Percentiles rank a stretch among this genome's conserved stretches.
phyloP scores from a whole-genome alignment of 257 asterid genomes.

The Nicotiana tomentosiformis region DNA sequence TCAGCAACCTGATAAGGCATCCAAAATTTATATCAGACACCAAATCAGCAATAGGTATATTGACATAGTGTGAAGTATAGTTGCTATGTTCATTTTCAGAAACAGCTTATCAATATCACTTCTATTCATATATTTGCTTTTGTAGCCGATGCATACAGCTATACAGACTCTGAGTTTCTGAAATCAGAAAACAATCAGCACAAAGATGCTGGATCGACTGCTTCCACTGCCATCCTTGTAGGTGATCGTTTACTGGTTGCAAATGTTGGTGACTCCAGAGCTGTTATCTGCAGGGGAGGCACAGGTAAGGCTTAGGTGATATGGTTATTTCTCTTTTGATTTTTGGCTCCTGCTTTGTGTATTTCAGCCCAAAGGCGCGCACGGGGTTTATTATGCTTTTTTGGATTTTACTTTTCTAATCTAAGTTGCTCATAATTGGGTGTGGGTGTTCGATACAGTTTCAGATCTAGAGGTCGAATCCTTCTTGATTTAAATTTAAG shows the following conservation, averaged over 20 bases:
- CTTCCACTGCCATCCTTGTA: conserved; percentile 96
- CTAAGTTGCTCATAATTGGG: too few species aligned
- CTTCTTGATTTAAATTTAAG: too few species aligned
- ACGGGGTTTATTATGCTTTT: too few species aligned
- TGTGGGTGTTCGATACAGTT: too few species aligned
- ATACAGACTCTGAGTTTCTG: conserved; percentile 90
- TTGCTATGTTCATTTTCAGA: not conserved
- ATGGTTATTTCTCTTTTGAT: not conserved
- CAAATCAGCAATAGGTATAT: conserved; percentile 80
- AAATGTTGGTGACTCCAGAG: conserved; percentile 94
- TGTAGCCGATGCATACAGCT: conserved; percentile 89
- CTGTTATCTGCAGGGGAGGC: conserved; percentile 88
- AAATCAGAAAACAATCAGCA: conserved; percentile 79
- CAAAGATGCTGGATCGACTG: conserved; percentile 97
- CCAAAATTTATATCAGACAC: conserved; percentile 94
- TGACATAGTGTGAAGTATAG: not conserved
- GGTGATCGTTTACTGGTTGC: conserved; percentile 91
- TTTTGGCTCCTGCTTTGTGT: not conserved
- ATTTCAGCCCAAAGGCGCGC: not conserved
- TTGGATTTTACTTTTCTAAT: too few species aligned
- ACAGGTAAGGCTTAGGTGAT: conserved; percentile 42
- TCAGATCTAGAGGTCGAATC: too few species aligned
- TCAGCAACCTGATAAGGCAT: conserved; percentile 86
- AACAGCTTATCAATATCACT: not conserved
- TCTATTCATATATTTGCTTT: conserved; percentile 1